Percentiles rank a stretch among this genome's conserved stretches.
These are phyloP conservation scores for Cladosporium sp. DNA, from an alignment of 2,329 filamentous ascomycete genomes.

Conservation along the genomic window DNA sequence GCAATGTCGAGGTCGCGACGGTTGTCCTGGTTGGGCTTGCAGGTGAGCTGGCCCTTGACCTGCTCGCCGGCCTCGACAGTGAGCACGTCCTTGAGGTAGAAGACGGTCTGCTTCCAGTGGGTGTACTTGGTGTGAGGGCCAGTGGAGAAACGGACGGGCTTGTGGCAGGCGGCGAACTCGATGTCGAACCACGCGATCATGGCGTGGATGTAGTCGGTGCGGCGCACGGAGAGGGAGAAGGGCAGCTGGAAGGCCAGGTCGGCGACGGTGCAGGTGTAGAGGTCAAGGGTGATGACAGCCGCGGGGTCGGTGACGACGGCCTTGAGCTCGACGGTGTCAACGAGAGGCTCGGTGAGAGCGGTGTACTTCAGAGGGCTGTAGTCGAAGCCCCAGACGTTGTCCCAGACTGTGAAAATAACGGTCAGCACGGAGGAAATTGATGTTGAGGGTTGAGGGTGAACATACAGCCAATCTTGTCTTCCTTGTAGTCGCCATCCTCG, in stretches of 20 bases:
- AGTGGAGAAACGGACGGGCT: slow-evolving; percentile 93
- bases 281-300: slow-evolving; percentile 75
- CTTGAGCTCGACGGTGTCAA: slow-evolving; percentile 97
- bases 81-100: slow-evolving; percentile 90
- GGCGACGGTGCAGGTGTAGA: slow-evolving; percentile 74
- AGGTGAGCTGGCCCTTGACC: slow-evolving; percentile 67
- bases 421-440: slow-evolving; percentile 16
- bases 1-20: slow-evolving; percentile 89
- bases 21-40: slow-evolving; percentile 91
- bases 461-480: slow-evolving; percentile 99
- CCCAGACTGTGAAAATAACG: slow-evolving; percentile 68
- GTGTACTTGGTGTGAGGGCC: slow-evolving; percentile 98
- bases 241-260: slow-evolving; percentile 80
- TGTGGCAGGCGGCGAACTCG: slow-evolving; percentile 96
- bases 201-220: slow-evolving; percentile 93
- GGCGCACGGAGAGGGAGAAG: slow-evolving; percentile 71
- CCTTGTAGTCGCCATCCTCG: slow-evolving; percentile 98
- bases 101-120: slow-evolving; percentile 99
- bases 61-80: slow-evolving; percentile 85
- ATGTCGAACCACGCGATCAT: slow-evolving; percentile 99
- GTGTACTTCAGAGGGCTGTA: slow-evolving; percentile 91
- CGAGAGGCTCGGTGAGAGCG: slow-evolving; percentile 89
- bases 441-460: slow-evolving; percentile 16
- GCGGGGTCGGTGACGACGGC: slow-evolving; percentile 91
- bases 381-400: slow-evolving; percentile 97